A percentile compares a stretch with the other conserved stretches of the same genome.
Conservation (phyloP, 148 eudicot species). For the Salicornia ramosissima region DNA sequence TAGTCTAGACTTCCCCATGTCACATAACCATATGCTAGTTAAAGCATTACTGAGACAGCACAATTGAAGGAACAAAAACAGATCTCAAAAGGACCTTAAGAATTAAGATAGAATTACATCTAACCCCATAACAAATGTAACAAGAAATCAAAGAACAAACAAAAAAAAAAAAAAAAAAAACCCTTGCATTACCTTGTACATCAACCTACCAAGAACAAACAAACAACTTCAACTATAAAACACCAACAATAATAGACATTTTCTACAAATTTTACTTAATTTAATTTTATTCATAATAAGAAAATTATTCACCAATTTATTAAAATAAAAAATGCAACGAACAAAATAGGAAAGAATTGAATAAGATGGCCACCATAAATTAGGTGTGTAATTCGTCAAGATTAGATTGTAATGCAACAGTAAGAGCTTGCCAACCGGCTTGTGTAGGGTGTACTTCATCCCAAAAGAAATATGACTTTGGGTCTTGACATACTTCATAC, state of each 20-base stretch:
- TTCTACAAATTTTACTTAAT: neutral
- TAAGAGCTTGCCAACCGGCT: slow-evolving; percentile 74
- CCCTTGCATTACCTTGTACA: neutral
- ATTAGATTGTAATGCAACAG: slow-evolving; percentile 30
- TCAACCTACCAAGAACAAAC: neutral
- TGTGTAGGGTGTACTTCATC: slow-evolving; percentile 73
- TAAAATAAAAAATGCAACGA: neutral
- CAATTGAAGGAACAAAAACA: no score
- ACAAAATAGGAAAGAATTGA: no score
- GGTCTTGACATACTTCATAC: slow-evolving; percentile 60
- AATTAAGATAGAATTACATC: no score
- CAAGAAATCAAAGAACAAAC: neutral
- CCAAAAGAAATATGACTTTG: slow-evolving; percentile 62
- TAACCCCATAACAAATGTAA: neutral
- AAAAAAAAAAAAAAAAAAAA: neutral
- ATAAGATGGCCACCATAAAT: no score
- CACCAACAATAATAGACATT: neutral
- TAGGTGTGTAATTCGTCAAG: slow-evolving; percentile 38
- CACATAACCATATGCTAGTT: no score
- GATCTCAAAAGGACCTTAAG: no score
- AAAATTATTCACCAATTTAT: neutral
- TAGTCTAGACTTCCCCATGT: no score
- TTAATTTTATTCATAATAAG: no score
- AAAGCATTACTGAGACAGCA: no score
- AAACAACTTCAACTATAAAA: neutral